Percentiles rank a stretch among this genome's conserved stretches.
These are phyloP conservation scores for Phytophthora ramorum DNA, from an alignment of 352 stramenopile species.

Conservation along the genomic window DNA sequence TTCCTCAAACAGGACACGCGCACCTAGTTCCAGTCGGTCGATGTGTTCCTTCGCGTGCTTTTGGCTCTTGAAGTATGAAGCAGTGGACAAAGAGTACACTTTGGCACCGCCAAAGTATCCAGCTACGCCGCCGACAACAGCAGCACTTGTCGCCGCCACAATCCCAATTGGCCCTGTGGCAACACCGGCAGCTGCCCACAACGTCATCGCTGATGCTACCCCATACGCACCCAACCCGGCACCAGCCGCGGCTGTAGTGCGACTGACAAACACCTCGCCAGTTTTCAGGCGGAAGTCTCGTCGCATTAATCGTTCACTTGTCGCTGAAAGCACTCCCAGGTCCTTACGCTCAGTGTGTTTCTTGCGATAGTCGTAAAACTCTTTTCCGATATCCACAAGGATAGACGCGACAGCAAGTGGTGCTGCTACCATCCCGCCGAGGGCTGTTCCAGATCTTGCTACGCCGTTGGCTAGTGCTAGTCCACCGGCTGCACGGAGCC, in stretches of 20 bases:
- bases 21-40: slow-evolving; percentile 76
- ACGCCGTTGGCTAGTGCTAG: slow-evolving; percentile 77
- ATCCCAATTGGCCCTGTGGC: slow-evolving; percentile 73
- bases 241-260: slow-evolving; percentile 72
- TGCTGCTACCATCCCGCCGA: slow-evolving; percentile 53
- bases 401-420: slow-evolving; percentile 84
- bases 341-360: slow-evolving; percentile 73
- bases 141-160: slow-evolving; percentile 74
- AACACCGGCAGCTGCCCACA: slow-evolving; percentile 83
- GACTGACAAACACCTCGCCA: slow-evolving; percentile 76
- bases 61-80: slow-evolving; percentile 78
- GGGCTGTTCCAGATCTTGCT: slow-evolving; percentile 54
- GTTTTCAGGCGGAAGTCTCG: slow-evolving; percentile 80
- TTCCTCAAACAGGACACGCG: slow-evolving; percentile 87
- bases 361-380: slow-evolving; percentile 84
- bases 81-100: slow-evolving; percentile 73
- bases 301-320: slow-evolving; percentile 80
- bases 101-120: slow-evolving; percentile 83
- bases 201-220: slow-evolving; percentile 68
- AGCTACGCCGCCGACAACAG: slow-evolving; percentile 78
- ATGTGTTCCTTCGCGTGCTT: slow-evolving; percentile 83
- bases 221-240: slow-evolving; percentile 79
- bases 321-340: slow-evolving; percentile 67
- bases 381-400: slow-evolving; percentile 85
- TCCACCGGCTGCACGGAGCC: slow-evolving; percentile 71